Percentiles rank a stretch among this genome's conserved stretches.
phyloP scores from a whole-genome alignment of 192 early-diverging fungal genomes.

The Linnemannia elongata region DNA sequence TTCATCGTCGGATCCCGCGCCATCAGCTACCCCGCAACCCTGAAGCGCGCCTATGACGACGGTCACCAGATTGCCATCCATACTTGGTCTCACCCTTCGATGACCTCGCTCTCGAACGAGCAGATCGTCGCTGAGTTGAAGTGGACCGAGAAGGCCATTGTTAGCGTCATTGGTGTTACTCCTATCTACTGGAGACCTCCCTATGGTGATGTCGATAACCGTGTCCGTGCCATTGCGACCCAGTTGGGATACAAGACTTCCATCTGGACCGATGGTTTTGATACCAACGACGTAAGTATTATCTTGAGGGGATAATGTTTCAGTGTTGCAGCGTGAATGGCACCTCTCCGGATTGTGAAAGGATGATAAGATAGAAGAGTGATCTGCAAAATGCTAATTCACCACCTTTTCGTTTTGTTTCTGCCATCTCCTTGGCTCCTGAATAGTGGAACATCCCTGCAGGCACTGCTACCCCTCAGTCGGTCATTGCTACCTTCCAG shows the following conservation, averaged over 20 bases:
- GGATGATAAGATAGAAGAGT: neutral
- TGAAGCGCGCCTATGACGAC: slow-evolving; percentile 49
- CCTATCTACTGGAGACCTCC: slow-evolving; percentile 63
- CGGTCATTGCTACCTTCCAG: slow-evolving; percentile 41
- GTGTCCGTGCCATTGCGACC: slow-evolving; percentile 62
- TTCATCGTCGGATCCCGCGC: slow-evolving; percentile 67
- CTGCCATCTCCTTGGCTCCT: no score
- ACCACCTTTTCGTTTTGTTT: neutral
- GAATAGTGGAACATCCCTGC: slow-evolving; percentile 37
- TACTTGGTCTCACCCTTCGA: slow-evolving; percentile 71
- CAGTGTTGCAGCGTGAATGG: neutral
- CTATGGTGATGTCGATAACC: slow-evolving; percentile 61
- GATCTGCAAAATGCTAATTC: neutral
- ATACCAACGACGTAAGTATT: slow-evolving; percentile 63
- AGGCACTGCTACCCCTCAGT: slow-evolving; percentile 29
- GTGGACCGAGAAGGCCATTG: slow-evolving; percentile 73
- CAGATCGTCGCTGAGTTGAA: slow-evolving; percentile 71
- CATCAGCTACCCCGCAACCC: slow-evolving; percentile 48
- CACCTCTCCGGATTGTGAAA: neutral
- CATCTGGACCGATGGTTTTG: slow-evolving; percentile 62
- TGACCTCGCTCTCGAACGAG: slow-evolving; percentile 62
- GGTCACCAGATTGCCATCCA: slow-evolving; percentile 73
- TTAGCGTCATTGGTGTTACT: slow-evolving; percentile 63
- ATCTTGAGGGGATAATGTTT: neutral
- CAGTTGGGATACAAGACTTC: slow-evolving; percentile 61